Evolutionary conservation across 140 eudicot species (phyloP), one percentile per base, ranked within the genome.

Genomic region (Stevia rebaudiana): DNA sequence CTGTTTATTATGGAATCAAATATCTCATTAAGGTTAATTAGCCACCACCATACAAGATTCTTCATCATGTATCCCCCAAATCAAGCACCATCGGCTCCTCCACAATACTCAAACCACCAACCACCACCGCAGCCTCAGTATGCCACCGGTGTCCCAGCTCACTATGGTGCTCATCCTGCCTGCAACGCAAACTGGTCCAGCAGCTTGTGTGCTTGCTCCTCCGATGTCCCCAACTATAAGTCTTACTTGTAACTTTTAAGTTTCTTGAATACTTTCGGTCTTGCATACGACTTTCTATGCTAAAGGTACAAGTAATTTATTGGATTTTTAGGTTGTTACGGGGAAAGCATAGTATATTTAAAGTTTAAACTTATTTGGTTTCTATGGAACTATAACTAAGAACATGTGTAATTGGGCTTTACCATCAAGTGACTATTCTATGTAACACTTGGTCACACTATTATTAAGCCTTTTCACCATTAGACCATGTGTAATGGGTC

Each of bases 191-290:
- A 58, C 61, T 58, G 82, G 82, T 72, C 78, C n/a, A 72, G 74
- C 16, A 60, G 82, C 54, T 71, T 72, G 13, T 78, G 74, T 33
- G 80, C 39, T 22, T 79, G 80, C 18, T 74, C 65, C 15, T n/a
- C 70, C 6, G 83, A 79, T 59, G 48, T 56, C 63, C 69, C 74
- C 1, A 79, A 56, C 36, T 79, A 80, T 79, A 68, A 37, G 67
- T 40, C 33, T 6, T 8, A 53, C 6, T 23, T 57, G 33, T 28
- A 4, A 28, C 4, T 28, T 28, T 28, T 28, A 28, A 28, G 33
- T 31, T 58, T 17, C 13, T 49, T 18, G 15, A 19, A 3, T 9
- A 13, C 19, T 25, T 5, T 17, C 1, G 0, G 28, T 28, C 33
- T 28, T 28, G 33, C 33, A 28, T 43, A 43, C 41, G 4, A 42